These are phyloP conservation scores for Cryptosporidium parvum DNA, from an alignment of 169 alveolate species.

Conservation along the genomic window DNA sequence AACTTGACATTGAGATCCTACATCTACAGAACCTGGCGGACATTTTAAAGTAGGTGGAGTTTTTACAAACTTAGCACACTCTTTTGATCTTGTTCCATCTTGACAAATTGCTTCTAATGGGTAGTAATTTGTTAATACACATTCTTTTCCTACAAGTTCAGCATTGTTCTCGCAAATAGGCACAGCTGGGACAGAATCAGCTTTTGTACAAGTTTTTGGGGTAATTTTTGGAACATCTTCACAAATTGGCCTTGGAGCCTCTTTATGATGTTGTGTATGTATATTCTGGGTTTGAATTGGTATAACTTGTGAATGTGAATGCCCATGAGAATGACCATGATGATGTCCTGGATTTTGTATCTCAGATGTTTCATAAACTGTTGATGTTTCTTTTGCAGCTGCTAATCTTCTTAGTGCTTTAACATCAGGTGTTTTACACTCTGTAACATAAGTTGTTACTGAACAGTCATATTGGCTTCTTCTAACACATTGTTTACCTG, in stretches of 20 bases:
- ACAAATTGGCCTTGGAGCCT: conserved; percentile 72
- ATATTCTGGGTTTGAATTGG: conserved; percentile 55
- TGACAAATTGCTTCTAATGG: conserved; percentile 75
- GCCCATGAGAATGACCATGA: conserved; percentile 50
- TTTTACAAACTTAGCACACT: conserved; percentile 72
- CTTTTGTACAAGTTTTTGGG: conserved; percentile 71
- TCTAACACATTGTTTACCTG: conserved; percentile 75
- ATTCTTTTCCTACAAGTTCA: conserved; percentile 63
- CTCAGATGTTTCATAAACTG: conserved; percentile 24
- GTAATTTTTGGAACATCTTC: conserved; percentile 75
- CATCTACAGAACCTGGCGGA: conserved; percentile 72
- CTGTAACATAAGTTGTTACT: conserved; percentile 69
- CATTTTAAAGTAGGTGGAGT: conserved; percentile 69
- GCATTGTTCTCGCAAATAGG: conserved; percentile 71
- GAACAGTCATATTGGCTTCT: conserved; percentile 76
- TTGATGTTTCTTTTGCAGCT: conserved; percentile 37
- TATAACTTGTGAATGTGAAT: conserved; percentile 24
- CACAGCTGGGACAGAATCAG: conserved; percentile 74
- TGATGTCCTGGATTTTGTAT: conserved; percentile 47
- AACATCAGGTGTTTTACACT: conserved; percentile 63
- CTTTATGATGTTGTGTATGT: conserved; percentile 74
- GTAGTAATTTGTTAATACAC: conserved; percentile 66
- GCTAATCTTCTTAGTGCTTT: conserved; percentile 70
- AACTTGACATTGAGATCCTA: conserved; percentile 70
- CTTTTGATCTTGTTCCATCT: conserved; percentile 76